A percentile compares a stretch with the other conserved stretches of the same genome.
phyloP scores from a whole-genome alignment of 768 basidiomycete genomes.

The Polyporus arcularius region DNA sequence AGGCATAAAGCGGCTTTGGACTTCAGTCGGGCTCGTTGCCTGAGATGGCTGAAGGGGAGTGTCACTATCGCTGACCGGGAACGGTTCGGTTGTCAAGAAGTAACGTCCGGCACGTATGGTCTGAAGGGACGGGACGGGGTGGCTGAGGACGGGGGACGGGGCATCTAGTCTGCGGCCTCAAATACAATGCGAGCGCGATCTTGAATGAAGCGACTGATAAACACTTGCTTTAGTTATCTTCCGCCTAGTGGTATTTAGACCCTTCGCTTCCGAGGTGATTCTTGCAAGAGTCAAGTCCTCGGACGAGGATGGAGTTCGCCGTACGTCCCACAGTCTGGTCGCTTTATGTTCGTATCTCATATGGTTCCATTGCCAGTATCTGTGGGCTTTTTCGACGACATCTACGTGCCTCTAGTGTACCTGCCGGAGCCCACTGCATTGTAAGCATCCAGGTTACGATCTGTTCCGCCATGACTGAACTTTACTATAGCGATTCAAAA shows the following conservation, averaged over 20 bases:
- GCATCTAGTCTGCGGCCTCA: too few species aligned
- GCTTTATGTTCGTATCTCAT: background rate
- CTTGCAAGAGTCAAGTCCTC: slow-evolving; percentile 87
- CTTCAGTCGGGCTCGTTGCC: too few species aligned
- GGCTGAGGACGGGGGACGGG: too few species aligned
- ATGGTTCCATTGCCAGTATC: slow-evolving; percentile 52
- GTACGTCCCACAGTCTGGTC: slow-evolving; percentile 45
- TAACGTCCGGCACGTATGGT: too few species aligned
- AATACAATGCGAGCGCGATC: background rate
- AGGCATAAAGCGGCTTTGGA: too few species aligned
- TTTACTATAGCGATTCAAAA: slow-evolving; percentile 63
- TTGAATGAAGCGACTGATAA: background rate
- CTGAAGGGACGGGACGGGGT: too few species aligned
- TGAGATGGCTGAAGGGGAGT: too few species aligned
- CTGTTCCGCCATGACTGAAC: background rate
- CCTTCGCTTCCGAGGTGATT: slow-evolving; percentile 88
- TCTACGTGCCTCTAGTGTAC: slow-evolving; percentile 78
- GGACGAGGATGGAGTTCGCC: slow-evolving; percentile 79
- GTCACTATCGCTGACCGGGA: too few species aligned
- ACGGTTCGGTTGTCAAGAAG: too few species aligned
- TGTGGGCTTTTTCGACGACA: slow-evolving; percentile 92
- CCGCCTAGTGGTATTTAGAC: slow-evolving; percentile 87
- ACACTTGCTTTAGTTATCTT: slow-evolving; percentile 65
- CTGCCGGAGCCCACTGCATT: slow-evolving; percentile 83
- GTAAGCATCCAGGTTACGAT: slow-evolving; percentile 40